These are phyloP conservation scores for Fennellomyces sp. DNA, from an alignment of 371 early-diverging fungal species.

Conservation along the genomic window DNA sequence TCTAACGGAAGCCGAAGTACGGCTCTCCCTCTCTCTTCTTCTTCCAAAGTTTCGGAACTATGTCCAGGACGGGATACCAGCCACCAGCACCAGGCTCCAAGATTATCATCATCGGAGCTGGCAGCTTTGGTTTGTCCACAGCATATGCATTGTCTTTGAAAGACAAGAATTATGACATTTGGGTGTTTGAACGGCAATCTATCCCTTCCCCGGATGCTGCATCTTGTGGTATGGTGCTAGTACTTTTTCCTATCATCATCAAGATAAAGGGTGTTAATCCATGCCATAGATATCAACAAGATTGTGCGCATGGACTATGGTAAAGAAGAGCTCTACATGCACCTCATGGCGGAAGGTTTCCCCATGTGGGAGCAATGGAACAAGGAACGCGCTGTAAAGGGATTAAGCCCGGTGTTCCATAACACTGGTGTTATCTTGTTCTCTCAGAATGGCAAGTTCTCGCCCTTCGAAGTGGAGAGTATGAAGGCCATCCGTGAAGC, in stretches of 20 bases:
- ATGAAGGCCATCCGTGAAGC: constrained; percentile 38
- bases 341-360: constrained; percentile 42
- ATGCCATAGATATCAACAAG: constrained; percentile 51
- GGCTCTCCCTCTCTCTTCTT: too few species aligned
- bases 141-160: constrained; percentile 40
- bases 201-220: constrained; percentile 52
- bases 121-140: constrained; percentile 55
- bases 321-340: constrained; percentile 33
- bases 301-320: constrained; percentile 56
- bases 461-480: constrained; percentile 29
- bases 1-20: too few species aligned
- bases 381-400: constrained; percentile 31
- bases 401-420: constrained; percentile 33
- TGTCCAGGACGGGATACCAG: neutral
- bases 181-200: constrained; percentile 42
- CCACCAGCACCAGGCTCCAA: constrained; percentile 29
- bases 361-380: constrained; percentile 59
- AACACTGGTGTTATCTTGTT: constrained; percentile 48
- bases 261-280: neutral
- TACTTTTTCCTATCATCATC: too few species aligned
- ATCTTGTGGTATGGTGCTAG: constrained; percentile 47
- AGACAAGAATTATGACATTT: constrained; percentile 33
- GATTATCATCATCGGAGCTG: constrained; percentile 57
- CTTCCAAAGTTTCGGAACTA: too few species aligned
- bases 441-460: constrained; percentile 25